Conservation (phyloP, 2,329 filamentous ascomycete species). For the Penicillium sclerotigenum region DNA sequence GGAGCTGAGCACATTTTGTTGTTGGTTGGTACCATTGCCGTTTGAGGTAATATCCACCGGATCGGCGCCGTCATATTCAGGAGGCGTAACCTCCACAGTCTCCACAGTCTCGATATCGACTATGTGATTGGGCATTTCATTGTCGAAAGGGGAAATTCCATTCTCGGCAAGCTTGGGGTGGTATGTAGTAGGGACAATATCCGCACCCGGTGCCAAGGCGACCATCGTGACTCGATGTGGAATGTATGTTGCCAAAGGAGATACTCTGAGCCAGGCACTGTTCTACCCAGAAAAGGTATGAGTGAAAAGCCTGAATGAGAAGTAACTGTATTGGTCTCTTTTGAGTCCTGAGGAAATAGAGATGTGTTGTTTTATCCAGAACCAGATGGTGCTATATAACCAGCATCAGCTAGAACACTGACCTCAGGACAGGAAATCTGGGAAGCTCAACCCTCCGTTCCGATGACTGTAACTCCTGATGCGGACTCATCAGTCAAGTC, state of each 20-base stretch:
- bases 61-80: conserved; percentile 10
- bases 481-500: conserved; percentile 18
- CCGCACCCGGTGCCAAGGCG: conserved; percentile 14
- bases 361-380: neutral
- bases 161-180: conserved; percentile 6
- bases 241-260: neutral
- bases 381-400: conserved; percentile 21
- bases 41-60: conserved; percentile 14
- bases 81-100: neutral
- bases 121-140: neutral
- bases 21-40: conserved; percentile 10
- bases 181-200: conserved; percentile 7
- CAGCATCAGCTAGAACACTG: neutral
- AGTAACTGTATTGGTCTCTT: neutral
- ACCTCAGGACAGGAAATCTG: neutral
- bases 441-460: neutral
- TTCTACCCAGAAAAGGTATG: neutral
- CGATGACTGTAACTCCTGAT: conserved; percentile 20
- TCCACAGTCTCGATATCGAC: neutral
- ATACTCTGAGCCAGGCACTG: neutral
- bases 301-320: neutral
- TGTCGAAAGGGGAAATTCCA: neutral
- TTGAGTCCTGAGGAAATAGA: neutral
- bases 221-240: conserved; percentile 17
- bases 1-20: conserved; percentile 1